phyloP scores from a whole-genome alignment of 192 early-diverging fungal species.

The Backusella westeae region DNA sequence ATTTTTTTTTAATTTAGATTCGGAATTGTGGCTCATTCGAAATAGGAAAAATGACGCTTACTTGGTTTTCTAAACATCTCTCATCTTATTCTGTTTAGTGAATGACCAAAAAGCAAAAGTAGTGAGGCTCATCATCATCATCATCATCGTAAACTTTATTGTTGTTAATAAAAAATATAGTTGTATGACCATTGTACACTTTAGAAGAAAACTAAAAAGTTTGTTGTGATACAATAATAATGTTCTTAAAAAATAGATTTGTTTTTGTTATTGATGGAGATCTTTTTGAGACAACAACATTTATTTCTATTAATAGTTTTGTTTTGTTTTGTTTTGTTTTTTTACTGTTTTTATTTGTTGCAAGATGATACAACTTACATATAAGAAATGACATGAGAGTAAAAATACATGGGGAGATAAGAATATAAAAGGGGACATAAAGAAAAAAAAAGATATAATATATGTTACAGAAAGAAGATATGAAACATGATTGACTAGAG shows the following conservation, averaged over 20 bases:
- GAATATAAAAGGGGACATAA: not conserved
- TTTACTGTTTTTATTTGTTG: not conserved
- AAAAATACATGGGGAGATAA: not conserved
- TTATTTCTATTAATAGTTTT: not conserved
- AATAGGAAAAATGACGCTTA: not conserved
- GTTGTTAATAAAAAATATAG: not conserved
- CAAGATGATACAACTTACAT: not conserved
- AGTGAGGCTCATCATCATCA: no score
- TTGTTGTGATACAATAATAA: not conserved
- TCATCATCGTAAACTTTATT: not conserved
- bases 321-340: not conserved
- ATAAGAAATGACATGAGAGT: not conserved
- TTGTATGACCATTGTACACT: not conserved
- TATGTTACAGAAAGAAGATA: constrained; percentile 2
- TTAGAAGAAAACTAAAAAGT: not conserved
- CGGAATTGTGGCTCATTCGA: not conserved
- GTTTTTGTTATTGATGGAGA: not conserved
- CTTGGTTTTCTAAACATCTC: no score
- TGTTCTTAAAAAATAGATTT: not conserved
- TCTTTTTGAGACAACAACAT: not conserved
- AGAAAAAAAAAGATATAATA: not conserved
- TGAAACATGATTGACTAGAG: not conserved
- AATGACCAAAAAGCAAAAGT: no score
- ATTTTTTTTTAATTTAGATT: not conserved
- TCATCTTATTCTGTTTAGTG: no score